phyloP scores from a whole-genome alignment of 352 stramenopile genomes.

The Globisporangium acanthophoron region DNA sequence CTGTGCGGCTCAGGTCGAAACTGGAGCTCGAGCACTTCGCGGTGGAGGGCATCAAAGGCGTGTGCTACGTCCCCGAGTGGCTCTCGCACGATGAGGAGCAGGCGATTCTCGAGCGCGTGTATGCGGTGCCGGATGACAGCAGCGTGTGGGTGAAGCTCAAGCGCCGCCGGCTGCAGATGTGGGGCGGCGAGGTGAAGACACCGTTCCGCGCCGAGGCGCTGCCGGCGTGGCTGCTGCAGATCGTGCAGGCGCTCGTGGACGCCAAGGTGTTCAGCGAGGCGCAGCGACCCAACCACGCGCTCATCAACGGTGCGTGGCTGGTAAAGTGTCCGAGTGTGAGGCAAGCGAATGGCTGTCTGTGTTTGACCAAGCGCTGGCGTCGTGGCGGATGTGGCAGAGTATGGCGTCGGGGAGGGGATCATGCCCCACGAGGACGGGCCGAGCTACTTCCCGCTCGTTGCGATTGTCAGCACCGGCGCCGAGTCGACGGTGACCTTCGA shows the following conservation, averaged over 20 bases:
- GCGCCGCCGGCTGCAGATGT: constrained; percentile 62
- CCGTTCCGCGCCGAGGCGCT: constrained; percentile 39
- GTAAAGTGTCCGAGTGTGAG: not conserved
- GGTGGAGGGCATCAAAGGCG: constrained; percentile 28
- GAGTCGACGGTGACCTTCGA: constrained; percentile 51
- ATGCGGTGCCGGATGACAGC: constrained; percentile 28
- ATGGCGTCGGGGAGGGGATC: constrained; percentile 57
- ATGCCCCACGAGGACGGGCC: constrained; percentile 67
- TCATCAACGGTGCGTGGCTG: constrained; percentile 54
- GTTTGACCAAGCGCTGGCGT: not conserved
- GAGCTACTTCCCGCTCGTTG: constrained; percentile 60
- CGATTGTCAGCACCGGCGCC: constrained; percentile 59
- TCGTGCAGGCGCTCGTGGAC: constrained; percentile 44
- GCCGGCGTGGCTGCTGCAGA: constrained; percentile 48
- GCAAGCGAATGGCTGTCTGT: not conserved
- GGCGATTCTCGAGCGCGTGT: constrained; percentile 51
- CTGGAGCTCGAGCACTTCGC: constrained; percentile 31
- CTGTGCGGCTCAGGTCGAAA: constrained; percentile 8
- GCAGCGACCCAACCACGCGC: constrained; percentile 48
- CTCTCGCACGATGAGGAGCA: constrained; percentile 49
- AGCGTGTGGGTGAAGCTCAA: constrained; percentile 57
- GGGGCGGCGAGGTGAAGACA: constrained; percentile 52
- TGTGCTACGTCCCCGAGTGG: constrained; percentile 66
- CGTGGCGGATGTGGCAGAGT: constrained; percentile 27
- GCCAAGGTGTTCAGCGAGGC: constrained; percentile 41